Conservation (phyloP, 2,329 filamentous ascomycete species). For the Curvularia verruculosa region DNA sequence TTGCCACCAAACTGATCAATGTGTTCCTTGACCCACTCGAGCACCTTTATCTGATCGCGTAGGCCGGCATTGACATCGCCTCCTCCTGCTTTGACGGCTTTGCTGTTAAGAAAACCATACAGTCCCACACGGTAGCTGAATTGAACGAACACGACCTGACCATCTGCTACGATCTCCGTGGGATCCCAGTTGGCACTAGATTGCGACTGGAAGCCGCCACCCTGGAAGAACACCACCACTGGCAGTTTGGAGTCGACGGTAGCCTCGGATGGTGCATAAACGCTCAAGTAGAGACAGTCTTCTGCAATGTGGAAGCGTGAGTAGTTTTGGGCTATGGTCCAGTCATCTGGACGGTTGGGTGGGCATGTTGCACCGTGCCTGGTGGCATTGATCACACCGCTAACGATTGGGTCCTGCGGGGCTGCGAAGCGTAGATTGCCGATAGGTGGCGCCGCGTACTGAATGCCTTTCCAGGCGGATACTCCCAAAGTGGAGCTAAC, state of each 20-base stretch:
- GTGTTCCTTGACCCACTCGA: slow-evolving; percentile 72
- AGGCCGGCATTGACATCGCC: slow-evolving; percentile 72
- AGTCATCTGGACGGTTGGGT: slow-evolving; percentile 29
- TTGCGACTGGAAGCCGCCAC: slow-evolving; percentile 56
- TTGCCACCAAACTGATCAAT: slow-evolving; percentile 72
- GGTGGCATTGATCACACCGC: slow-evolving; percentile 19
- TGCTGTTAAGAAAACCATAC: slow-evolving; percentile 72
- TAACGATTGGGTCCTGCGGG: slow-evolving; percentile 54
- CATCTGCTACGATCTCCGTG: slow-evolving; percentile 64
- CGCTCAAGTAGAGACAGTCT: slow-evolving; percentile 73
- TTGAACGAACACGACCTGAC: slow-evolving; percentile 70
- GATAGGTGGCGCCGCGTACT: slow-evolving; percentile 72
- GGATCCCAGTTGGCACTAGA: slow-evolving; percentile 62
- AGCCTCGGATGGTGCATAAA: slow-evolving; percentile 64
- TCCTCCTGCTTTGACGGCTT: slow-evolving; percentile 55
- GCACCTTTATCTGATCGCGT: slow-evolving; percentile 70
- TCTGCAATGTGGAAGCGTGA: slow-evolving; percentile 52
- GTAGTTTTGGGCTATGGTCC: slow-evolving; percentile 19
- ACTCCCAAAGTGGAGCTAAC: slow-evolving; percentile 58
- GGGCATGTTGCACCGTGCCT: slow-evolving; percentile 48
- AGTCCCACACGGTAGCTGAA: slow-evolving; percentile 79
- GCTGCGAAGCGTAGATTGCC: slow-evolving; percentile 69
- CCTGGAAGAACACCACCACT: slow-evolving; percentile 66
- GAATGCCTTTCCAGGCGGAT: slow-evolving; percentile 74
- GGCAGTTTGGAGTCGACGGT: slow-evolving; percentile 62